A percentile compares a stretch with the other conserved stretches of the same genome.
Evolutionary conservation across 257 asterid genomes (phyloP).

Genomic region (Rauvolfia tetraphylla): DNA sequence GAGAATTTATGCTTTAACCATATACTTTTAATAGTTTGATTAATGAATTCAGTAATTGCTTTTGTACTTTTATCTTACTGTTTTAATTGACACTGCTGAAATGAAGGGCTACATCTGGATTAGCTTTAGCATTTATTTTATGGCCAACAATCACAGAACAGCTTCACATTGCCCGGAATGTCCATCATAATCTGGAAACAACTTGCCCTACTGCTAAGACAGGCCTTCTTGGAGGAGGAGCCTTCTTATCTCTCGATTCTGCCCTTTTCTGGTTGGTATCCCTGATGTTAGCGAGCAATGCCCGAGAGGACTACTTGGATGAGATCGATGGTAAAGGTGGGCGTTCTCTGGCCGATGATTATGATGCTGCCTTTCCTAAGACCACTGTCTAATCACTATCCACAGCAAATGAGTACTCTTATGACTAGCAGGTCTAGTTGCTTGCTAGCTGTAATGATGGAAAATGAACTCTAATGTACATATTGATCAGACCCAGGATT

Average conservation of each 20-base stretch:
- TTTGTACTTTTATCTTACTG: not conserved
- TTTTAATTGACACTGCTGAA: not conserved
- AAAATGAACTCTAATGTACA: too few species aligned
- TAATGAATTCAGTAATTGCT: not conserved
- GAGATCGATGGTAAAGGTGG: slow-evolving; percentile 33
- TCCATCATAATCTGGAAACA: slow-evolving; percentile 66
- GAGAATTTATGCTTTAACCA: not conserved
- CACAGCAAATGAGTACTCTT: not conserved
- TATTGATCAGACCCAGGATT: too few species aligned
- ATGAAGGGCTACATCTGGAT: slow-evolving; percentile 57
- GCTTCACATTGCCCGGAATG: slow-evolving; percentile 33
- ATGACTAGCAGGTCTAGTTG: too few species aligned
- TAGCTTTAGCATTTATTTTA: slow-evolving; percentile 63
- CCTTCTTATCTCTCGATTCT: slow-evolving; percentile 79
- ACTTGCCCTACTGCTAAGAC: slow-evolving; percentile 96
- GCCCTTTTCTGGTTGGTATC: slow-evolving; percentile 86
- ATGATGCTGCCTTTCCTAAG: not conserved
- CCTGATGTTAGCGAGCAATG: slow-evolving; percentile 75
- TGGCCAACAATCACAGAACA: slow-evolving; percentile 92
- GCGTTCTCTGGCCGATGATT: not conserved
- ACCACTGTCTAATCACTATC: not conserved
- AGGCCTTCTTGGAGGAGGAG: slow-evolving; percentile 98
- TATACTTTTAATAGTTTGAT: not conserved
- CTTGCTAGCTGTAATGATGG: too few species aligned
- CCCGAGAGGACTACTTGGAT: slow-evolving; percentile 73